Evolutionary conservation across 2,329 filamentous ascomycete genomes (phyloP), one percentile per base, ranked within the genome.

Genomic region (Colletotrichum sp.): DNA sequence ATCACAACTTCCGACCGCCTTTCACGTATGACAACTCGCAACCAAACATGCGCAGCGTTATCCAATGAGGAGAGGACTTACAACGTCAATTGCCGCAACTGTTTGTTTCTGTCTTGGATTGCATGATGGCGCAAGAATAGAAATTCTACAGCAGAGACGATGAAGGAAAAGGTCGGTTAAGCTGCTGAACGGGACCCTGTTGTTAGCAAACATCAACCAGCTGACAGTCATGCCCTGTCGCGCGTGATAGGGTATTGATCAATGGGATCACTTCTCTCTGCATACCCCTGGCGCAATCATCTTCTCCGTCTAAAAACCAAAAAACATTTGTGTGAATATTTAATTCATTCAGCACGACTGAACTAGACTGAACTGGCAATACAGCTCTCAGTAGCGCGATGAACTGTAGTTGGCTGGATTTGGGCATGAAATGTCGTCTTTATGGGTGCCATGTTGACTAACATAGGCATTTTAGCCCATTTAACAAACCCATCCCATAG

Each of bases 251-350:
- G 18, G 5, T n/a, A 3, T 49, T 6, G 18, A 52, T 7, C n/a
- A 13, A 7, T 0, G 6, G 4, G 4, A 6, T 7, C 4, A 7
- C n/a, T 21, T 52, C 6, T 24, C 44, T 7, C n/a, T 24, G n/a
- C 12, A 52, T 3, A 4, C 2, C n/a, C 6, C 2, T 13, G 10
- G 6, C 10, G n/a, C 10, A n/a, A 6, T 7, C 5, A 21, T 21
- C 3, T 13, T 2, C 3, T 21, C n/a, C 44, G 6, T 21, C 6
- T 49, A 12, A n/a, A 3, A 6, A 9, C 7, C 15, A 3, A 36
- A 36, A 16, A 18, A 0, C 36, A 44, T 0, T 18, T 44, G 0
- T 44, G 36, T 5, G 36, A 44, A 44, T 16, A 18, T 44, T 44
- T 1, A 10, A 4, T 18, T 44, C 15, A 44, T 16, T 18, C 15